phyloP scores from a whole-genome alignment of 2,329 filamentous ascomycete genomes.

The Madurella mycetomatis region DNA sequence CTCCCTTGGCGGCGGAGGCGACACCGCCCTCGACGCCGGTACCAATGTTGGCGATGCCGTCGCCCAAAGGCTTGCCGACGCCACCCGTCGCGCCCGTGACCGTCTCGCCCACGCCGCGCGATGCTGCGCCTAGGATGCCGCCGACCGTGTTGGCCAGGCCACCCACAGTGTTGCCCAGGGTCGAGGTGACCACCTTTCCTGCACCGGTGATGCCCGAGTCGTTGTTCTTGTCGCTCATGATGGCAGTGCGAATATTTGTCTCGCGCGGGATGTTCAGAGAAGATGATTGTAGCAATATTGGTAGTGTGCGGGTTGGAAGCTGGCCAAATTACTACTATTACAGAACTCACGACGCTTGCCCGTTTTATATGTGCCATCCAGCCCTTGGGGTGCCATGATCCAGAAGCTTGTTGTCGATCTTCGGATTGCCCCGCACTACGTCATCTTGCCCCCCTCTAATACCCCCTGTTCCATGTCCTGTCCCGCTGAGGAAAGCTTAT shows the following conservation, averaged over 20 bases:
- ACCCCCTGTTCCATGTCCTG: no score
- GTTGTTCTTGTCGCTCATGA: slow-evolving; percentile 23
- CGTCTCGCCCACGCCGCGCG: slow-evolving; percentile 54
- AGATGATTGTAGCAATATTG: not conserved
- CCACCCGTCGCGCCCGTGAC: slow-evolving; percentile 50
- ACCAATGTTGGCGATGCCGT: slow-evolving; percentile 50
- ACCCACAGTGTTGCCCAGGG: slow-evolving; percentile 31
- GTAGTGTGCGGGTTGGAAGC: no score
- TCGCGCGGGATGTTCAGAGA: not conserved
- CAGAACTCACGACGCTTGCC: no score
- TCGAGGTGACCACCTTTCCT: slow-evolving; percentile 29
- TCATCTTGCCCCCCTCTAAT: slow-evolving; percentile 1
- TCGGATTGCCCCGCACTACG: slow-evolving; percentile 9
- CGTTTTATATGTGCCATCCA: no score
- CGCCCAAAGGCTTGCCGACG: slow-evolving; percentile 51
- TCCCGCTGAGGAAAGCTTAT: no score
- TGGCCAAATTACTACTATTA: no score
- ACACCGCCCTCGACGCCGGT: slow-evolving; percentile 49
- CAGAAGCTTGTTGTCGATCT: not conserved
- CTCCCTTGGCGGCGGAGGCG: slow-evolving; percentile 46
- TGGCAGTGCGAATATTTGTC: not conserved
- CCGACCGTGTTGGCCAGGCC: slow-evolving; percentile 32
- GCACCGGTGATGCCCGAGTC: slow-evolving; percentile 25
- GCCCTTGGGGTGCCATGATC: no score
- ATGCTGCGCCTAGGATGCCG: slow-evolving; percentile 42